phyloP scores from a whole-genome alignment of 345 rosid species.

The Draba incana region DNA sequence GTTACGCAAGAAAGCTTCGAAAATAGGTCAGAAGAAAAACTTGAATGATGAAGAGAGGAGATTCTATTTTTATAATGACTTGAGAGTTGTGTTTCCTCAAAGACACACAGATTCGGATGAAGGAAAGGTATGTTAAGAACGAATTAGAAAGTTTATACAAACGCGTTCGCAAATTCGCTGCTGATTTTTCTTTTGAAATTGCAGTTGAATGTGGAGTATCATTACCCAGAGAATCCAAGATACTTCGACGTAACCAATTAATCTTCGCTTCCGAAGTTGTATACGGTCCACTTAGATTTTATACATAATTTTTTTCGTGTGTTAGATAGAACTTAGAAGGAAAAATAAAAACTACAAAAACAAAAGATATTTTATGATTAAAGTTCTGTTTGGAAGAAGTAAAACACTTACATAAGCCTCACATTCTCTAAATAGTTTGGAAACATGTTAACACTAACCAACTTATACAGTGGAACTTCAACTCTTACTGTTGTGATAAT shows the following conservation, averaged over 20 bases:
- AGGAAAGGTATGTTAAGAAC: constrained; percentile 67
- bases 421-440: too few species aligned
- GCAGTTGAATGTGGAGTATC: constrained; percentile 86
- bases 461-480: too few species aligned
- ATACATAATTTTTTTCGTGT: not conserved
- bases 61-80: constrained; percentile 75
- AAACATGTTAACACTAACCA: too few species aligned
- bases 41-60: constrained; percentile 53
- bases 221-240: constrained; percentile 80
- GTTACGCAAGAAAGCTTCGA: constrained; percentile 54
- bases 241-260: constrained; percentile 59
- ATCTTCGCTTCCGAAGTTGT: constrained; percentile 3
- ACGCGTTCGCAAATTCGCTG: constrained; percentile 8
- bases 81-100: constrained; percentile 86
- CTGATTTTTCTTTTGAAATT: constrained; percentile 21
- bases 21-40: constrained; percentile 43
- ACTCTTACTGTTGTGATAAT: too few species aligned
- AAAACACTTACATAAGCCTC: too few species aligned
- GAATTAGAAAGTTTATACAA: not conserved
- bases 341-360: too few species aligned
- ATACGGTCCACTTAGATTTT: not conserved
- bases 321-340: not conserved
- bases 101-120: constrained; percentile 92
- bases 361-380: too few species aligned
- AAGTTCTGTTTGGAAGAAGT: too few species aligned